Evolutionary conservation across 2,329 filamentous ascomycete species (phyloP).

Genomic region (Fusarium agapanthi): DNA sequence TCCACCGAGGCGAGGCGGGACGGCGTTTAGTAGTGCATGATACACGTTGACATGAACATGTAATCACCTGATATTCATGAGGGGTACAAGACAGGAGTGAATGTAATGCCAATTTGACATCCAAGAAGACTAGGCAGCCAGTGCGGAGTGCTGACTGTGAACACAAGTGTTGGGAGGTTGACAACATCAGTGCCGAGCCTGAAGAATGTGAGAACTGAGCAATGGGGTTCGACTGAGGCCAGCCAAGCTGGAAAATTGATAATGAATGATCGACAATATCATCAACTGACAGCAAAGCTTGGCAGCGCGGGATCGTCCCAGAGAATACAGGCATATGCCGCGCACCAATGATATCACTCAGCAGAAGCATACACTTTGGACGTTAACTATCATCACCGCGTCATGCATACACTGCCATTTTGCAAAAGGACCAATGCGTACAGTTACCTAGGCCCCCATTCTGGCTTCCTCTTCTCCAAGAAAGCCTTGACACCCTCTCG

Average conservation of each 20-base stretch:
- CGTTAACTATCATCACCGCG: background rate
- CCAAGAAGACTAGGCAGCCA: no score
- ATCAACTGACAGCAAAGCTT: background rate
- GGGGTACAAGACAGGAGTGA: background rate
- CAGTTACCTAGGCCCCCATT: conserved; percentile 23
- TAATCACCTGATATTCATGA: background rate
- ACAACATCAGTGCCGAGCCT: background rate
- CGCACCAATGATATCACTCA: background rate
- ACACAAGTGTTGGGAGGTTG: background rate
- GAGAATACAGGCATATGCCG: background rate
- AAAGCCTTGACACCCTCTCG: conserved; percentile 45
- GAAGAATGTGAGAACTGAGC: background rate
- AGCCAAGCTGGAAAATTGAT: background rate
- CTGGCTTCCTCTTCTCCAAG: conserved; percentile 40
- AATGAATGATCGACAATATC: background rate
- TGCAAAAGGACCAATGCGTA: background rate
- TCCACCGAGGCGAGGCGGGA: background rate
- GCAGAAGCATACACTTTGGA: background rate
- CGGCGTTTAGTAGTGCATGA: background rate
- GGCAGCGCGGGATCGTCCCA: background rate
- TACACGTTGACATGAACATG: background rate
- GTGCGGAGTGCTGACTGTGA: background rate
- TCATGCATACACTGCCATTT: background rate
- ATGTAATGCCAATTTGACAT: no score
- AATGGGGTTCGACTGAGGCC: background rate